A percentile compares a stretch with the other conserved stretches of the same genome.
Evolutionary conservation across 2,329 filamentous ascomycete genomes (phyloP).

Genomic region (Botrytis byssoidea): DNA sequence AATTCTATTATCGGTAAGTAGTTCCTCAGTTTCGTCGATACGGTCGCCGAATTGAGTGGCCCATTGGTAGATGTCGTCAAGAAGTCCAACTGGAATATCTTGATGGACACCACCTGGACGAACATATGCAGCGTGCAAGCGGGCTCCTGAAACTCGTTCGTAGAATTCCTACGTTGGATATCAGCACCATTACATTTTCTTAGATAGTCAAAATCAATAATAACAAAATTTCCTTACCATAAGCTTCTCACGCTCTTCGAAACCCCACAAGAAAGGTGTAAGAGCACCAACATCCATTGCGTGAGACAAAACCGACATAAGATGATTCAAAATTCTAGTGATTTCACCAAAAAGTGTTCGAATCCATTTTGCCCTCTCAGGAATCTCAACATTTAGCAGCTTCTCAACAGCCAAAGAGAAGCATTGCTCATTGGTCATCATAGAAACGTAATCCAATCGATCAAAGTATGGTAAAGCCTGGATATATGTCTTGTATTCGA

Average conservation of each 20-base stretch:
- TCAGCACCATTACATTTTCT: constrained; percentile 11
- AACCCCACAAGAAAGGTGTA: constrained; percentile 98
- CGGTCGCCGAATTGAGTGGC: constrained; percentile 98
- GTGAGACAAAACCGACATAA: constrained; percentile 96
- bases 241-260: constrained; percentile 98
- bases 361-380: constrained; percentile 94
- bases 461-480: constrained; percentile 99
- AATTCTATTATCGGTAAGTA: constrained; percentile 98
- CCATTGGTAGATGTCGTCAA: constrained; percentile 99
- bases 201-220: constrained; percentile 25
- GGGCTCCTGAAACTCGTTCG: constrained; percentile 96
- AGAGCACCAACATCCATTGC: constrained; percentile 98
- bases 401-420: constrained; percentile 96
- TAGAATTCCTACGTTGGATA: constrained; percentile 80
- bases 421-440: constrained; percentile 99
- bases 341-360: constrained; percentile 94
- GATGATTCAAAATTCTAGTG: constrained; percentile 90
- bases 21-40: constrained; percentile 97
- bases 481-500: constrained; percentile 99
- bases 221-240: constrained; percentile 67
- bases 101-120: constrained; percentile 95
- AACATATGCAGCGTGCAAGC: constrained; percentile 95
- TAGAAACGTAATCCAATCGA: constrained; percentile 96
- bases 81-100: constrained; percentile 86
- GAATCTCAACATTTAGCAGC: constrained; percentile 93